These are phyloP conservation scores for Macrotyloma uniflorum DNA, from an alignment of 306 rosid genomes.

Conservation along the genomic window DNA sequence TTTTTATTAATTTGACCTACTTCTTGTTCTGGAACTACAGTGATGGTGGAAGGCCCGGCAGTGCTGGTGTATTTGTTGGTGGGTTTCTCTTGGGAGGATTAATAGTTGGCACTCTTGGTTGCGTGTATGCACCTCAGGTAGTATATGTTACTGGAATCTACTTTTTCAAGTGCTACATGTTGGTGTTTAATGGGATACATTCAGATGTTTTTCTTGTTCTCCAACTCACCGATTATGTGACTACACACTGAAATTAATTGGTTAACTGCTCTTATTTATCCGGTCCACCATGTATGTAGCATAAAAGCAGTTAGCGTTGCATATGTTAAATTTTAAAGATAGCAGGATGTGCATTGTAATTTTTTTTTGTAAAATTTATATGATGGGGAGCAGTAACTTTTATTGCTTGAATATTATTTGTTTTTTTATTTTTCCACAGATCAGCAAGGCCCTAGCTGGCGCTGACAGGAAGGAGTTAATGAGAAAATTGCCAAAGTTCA, in stretches of 20 bases:
- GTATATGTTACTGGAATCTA: constrained; percentile 19
- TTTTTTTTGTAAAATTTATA: background rate
- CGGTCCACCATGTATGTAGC: constrained; percentile 2
- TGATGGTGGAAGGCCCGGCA: constrained; percentile 68
- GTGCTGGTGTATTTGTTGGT: constrained; percentile 83
- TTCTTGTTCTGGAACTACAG: constrained; percentile 51
- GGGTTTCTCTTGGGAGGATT: constrained; percentile 97
- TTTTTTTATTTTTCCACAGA: constrained; percentile 53
- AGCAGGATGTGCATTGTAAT: background rate
- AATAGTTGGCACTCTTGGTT: constrained; percentile 84
- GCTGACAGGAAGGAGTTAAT: constrained; percentile 85
- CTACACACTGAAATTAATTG: constrained; percentile 10
- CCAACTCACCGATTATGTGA: background rate
- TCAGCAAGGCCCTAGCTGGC: constrained; percentile 87
- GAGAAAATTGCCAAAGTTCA: constrained; percentile 95
- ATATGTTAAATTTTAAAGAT: constrained; percentile 24
- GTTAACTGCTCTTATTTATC: background rate
- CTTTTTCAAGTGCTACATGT: constrained; percentile 30
- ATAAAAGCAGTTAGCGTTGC: constrained; percentile 3
- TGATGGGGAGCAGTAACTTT: constrained; percentile 13
- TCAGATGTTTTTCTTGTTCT: constrained; percentile 15
- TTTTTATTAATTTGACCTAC: constrained; percentile 34
- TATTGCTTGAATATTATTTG: constrained; percentile 31
- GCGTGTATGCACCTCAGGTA: constrained; percentile 99
- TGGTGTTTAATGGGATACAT: constrained; percentile 7